Evolutionary conservation across 2,329 filamentous ascomycete species (phyloP), one percentile per base, ranked within the genome.

Genomic region (Chlorencoelia australis): DNA sequence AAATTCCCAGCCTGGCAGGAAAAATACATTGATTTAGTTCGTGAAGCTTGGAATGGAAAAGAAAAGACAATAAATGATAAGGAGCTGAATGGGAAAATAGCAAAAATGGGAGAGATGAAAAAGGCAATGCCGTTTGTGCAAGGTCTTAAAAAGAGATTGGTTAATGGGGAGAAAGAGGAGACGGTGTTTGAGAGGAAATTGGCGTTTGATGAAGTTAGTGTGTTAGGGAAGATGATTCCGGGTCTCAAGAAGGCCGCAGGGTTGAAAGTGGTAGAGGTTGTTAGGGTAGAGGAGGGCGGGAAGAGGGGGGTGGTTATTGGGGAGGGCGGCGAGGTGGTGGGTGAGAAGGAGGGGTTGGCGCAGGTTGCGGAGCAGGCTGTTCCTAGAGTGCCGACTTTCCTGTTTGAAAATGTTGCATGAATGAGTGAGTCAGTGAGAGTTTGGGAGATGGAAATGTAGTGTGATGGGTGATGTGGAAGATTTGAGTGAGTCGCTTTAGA

Each of bases 61-160:
- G 74, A 64, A 47, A 67, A 82, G 46, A 64, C 67, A 7, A 63
- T 82, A 46, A 79, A 94, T 55, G 84, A 93, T 58, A 94, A 93
- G 67, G 76, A 75, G 39, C 67, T 95, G 30, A 83, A 78, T 52
- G 78, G 76, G 48, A 73, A 78, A 55, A 79, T 95, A 40, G 77
- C 76, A 49, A 94, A 94, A 68, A 69, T 86, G 55, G 78, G 77
- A 28, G 84, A 93, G 63, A 86, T 87, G 72, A 98, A 96, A 75
- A 91, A 93, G 65, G 89, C 87, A 2, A 96, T 96, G 89, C 91
- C 91, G 0, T 96, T 95, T 55, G 79, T 95, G 33, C 88, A 96
- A 64, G 64, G 60, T 5, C 67, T 96, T 42, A 95, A 95, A 79
- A 83, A 75, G 60, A 76, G 84, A 35, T 72, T 98, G 38, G 69